These are phyloP conservation scores for Trypanosoma boissoni DNA, from an alignment of 208 protist species.

Conservation along the genomic window DNA sequence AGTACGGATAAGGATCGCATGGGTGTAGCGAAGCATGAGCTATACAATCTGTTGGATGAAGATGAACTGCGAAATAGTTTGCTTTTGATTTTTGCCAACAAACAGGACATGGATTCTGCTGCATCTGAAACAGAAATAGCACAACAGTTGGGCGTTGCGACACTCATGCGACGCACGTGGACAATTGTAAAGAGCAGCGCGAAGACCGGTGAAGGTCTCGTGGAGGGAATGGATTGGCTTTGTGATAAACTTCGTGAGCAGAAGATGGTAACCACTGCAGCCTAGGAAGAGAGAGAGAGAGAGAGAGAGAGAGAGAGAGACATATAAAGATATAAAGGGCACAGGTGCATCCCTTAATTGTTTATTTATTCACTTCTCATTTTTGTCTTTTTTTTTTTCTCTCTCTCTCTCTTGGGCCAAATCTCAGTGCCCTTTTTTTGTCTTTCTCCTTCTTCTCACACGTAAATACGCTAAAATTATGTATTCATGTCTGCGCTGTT, in stretches of 20 bases:
- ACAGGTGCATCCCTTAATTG: constrained; percentile 1
- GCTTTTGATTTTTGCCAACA: constrained; percentile 96
- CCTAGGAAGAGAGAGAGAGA: not conserved
- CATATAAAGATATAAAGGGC: not conserved
- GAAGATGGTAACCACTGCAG: constrained; percentile 26
- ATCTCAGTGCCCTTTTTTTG: not conserved
- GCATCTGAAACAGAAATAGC: constrained; percentile 65
- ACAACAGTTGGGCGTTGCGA: constrained; percentile 67
- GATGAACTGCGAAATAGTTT: constrained; percentile 85
- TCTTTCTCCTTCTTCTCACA: constrained; percentile 8
- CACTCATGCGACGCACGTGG: constrained; percentile 91
- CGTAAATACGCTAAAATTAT: too few species aligned
- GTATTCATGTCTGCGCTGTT: too few species aligned
- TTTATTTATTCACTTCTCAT: constrained; percentile 2
- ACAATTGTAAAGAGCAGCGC: constrained; percentile 94
- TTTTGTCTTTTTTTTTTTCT: constrained; percentile 6
- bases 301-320: not conserved
- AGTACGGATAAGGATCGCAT: constrained; percentile 91
- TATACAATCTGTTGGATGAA: constrained; percentile 83
- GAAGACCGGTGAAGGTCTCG: constrained; percentile 90
- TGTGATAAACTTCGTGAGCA: constrained; percentile 74
- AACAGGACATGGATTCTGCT: constrained; percentile 90
- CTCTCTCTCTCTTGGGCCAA: not conserved
- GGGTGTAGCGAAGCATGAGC: constrained; percentile 85
- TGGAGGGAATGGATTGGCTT: constrained; percentile 95